phyloP scores from a whole-genome alignment of 176 grass and related monocot genomes.

The Triticum urartu region DNA sequence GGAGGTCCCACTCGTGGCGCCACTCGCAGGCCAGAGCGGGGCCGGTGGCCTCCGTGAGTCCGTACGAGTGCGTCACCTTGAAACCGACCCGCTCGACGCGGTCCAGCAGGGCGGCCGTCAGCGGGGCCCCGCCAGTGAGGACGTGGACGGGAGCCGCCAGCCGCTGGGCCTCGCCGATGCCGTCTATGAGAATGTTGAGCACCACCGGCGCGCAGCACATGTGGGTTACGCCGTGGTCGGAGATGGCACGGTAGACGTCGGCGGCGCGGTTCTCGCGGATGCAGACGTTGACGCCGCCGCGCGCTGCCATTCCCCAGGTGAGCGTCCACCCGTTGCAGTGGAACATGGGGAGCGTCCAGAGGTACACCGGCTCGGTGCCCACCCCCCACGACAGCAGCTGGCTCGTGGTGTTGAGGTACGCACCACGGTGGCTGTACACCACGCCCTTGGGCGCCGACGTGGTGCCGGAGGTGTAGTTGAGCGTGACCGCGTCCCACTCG shows the following conservation, averaged over 20 bases:
- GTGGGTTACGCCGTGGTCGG: no score
- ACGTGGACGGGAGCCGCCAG: no score
- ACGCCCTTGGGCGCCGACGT: slow-evolving; percentile 75
- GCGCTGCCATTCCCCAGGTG: slow-evolving; percentile 63
- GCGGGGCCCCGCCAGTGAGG: no score
- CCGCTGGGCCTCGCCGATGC: no score
- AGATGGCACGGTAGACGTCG: slow-evolving; percentile 48
- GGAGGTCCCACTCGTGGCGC: no score
- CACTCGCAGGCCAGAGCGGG: no score
- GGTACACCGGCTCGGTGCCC: slow-evolving; percentile 50
- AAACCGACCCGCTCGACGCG: no score
- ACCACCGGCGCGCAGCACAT: no score
- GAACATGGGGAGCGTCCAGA: slow-evolving; percentile 83
- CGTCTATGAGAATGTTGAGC: no score
- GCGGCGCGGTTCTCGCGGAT: slow-evolving; percentile 14
- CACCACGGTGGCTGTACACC: slow-evolving; percentile 67
- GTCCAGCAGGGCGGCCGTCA: no score
- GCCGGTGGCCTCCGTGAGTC: no score
- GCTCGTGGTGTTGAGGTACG: slow-evolving; percentile 63
- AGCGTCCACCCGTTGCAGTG: slow-evolving; percentile 78
- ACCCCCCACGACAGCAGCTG: slow-evolving; percentile 54
- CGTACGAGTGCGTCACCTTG: no score
- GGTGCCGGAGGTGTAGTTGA: slow-evolving; percentile 85
- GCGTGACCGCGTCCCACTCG: slow-evolving; percentile 62
- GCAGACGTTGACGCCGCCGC: slow-evolving; percentile 58